Base-by-base conservation (phyloP, 768 basidiomycete species). In the Lyophyllum atratum region DNA sequence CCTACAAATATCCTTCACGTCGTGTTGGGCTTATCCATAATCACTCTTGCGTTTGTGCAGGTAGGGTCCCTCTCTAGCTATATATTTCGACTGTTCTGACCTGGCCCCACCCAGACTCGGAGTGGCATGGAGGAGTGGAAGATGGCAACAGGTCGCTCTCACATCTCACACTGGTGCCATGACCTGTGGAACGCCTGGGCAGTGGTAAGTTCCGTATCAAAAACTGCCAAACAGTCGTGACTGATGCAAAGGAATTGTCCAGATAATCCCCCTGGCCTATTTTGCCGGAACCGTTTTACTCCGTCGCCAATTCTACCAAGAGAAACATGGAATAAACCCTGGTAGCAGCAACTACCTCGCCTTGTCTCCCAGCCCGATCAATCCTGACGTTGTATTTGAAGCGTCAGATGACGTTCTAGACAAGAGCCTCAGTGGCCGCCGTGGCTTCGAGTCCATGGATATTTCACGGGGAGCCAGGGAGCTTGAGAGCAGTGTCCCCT, bases 1-100 rank as follows among this genome's bases (percentile, higher is more conserved):
- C 78, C 79, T 15, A 72, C 73, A 1, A 87, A 89, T 64, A 75
- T 85, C 59, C 44, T 82, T 8, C 88, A 90, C 60, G 80, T 84
- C 42, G 61, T 71, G 9, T 62, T 85, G 0, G 88, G 87, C 0
- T 58, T 87, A 26, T 62, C 67, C 1, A 73, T 82, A 52, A 74
- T 89, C 52, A 70, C 64, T 3, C 61, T 84, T 3, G 78, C 85
- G 11, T 82, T 84, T 66, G 76, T 75, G 61, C 80, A 85, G 74
- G 84, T 81, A 60, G 55, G 67, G 48, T 31, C 59, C 14, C 14
- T 55, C 63, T 65, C 60, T 50, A 48, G 28, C 14, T 48, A 22
- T 37, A 24, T 14, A 60, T 52, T 19, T 33, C 59, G 10, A 6
- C 22, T 39, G 4, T 14, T 43, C 15, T 33, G n/a, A 34, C 49